Base-by-base conservation (phyloP, 768 basidiomycete genomes). In the Scleroderma bovista region DNA sequence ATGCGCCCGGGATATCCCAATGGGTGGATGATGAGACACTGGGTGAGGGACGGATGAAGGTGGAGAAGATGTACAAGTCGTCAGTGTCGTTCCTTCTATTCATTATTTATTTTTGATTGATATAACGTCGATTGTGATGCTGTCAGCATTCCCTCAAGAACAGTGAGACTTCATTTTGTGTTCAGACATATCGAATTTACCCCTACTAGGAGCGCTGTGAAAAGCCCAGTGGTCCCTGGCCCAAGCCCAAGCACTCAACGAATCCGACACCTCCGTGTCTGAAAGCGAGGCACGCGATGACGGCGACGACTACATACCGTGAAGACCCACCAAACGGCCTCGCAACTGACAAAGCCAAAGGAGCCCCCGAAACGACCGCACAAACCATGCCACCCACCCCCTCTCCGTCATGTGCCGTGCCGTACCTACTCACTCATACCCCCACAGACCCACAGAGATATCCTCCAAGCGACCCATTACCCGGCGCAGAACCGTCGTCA, bases 391-490 rank as follows among this genome's bases (percentile, higher is more conserved):
- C 23, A 12, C 19, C 3, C 29, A 16, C 12, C 32, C 24, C 31
- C 52, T 50, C 26, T 45, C 48, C 16, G 34, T 36, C 15, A 41
- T 12, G 7, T 38, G n/a, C n/a, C n/a, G n/a, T n/a, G n/a, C n/a
- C n/a, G n/a, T n/a, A n/a, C n/a, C n/a, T n/a, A n/a, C n/a, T n/a
- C n/a, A n/a, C n/a, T n/a, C n/a, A n/a, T 36, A 51, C 22, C 36
- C 20, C 22, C 40, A 23, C 45, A 94, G 93, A 2, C 93, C 93
- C 1, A 75, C 72, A 31, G 91, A 92, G 57, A 73, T 89, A 46
- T 85, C 87, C 13, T 91, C 93, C 0, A 96, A 93, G 66, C 79
- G 77, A 57, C 90, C 89, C 1, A 88, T 94, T 15, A 80, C 84
- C 6, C 80, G 93, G 19, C 75, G 75, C 47, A 72, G 91, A 50